Evolutionary conservation across 2,329 filamentous ascomycete genomes (phyloP).

Genomic region (Aspergillus floridensis): DNA sequence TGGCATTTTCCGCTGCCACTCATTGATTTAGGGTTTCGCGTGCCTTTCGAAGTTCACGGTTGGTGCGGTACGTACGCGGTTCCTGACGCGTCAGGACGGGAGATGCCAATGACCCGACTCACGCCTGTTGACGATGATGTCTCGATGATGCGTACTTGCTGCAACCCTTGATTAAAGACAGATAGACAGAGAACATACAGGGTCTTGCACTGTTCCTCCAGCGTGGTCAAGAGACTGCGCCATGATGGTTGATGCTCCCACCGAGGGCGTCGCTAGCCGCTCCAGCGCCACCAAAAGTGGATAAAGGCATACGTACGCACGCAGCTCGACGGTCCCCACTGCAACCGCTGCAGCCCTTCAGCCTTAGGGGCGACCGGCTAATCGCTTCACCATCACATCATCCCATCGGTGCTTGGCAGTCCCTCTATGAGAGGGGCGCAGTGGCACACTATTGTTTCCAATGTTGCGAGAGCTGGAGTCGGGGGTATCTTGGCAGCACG

Average conservation of each 20-base stretch:
- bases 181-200: neutral
- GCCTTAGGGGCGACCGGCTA: neutral
- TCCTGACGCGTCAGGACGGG: neutral
- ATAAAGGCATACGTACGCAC: constrained; percentile 3
- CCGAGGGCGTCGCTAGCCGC: constrained; percentile 1
- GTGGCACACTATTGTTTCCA: neutral
- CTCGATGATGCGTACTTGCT: neutral
- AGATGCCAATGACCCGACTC: neutral
- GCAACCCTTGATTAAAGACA: neutral
- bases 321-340: neutral
- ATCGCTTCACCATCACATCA: neutral
- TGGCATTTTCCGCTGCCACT: neutral
- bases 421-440: neutral
- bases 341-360: neutral
- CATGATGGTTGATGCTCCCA: neutral
- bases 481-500: neutral
- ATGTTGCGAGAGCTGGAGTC: neutral
- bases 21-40: neutral
- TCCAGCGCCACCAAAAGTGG: constrained; percentile 1
- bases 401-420: neutral
- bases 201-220: neutral
- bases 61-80: constrained; percentile 2
- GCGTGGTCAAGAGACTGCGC: neutral
- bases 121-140: neutral
- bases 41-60: neutral